Conservation (phyloP, 1,139 yeast genomes). For the Geotrichum siamense region DNA sequence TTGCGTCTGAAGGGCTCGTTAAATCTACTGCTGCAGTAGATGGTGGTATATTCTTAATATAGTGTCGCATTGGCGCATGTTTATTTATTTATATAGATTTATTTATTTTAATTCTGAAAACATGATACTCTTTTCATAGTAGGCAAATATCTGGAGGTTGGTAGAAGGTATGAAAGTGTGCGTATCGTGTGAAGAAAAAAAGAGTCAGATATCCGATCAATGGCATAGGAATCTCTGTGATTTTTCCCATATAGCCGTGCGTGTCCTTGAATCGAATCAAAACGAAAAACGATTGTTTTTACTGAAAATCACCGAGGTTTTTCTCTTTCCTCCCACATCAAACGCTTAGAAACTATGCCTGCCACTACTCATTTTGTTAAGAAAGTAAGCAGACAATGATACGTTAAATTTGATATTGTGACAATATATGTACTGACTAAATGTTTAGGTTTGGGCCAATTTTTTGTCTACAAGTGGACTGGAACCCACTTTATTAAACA, state of each 20-base stretch:
- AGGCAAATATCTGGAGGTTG: too few species aligned
- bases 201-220: too few species aligned
- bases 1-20: slow-evolving; percentile 16
- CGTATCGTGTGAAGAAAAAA: too few species aligned
- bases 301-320: too few species aligned
- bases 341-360: too few species aligned
- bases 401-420: too few species aligned
- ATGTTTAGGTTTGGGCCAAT: slow-evolving; percentile 33
- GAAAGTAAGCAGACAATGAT: slow-evolving; percentile 9
- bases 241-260: background rate
- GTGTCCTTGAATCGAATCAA: background rate
- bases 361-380: slow-evolving; percentile 14
- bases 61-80: background rate
- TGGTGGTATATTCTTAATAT: slow-evolving; percentile 13
- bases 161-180: too few species aligned
- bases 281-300: too few species aligned
- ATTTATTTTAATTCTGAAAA: too few species aligned
- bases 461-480: slow-evolving; percentile 35
- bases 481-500: slow-evolving; percentile 33
- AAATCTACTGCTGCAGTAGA: slow-evolving; percentile 13
- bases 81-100: background rate
- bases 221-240: too few species aligned
- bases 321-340: background rate
- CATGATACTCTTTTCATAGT: too few species aligned
- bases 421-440: background rate